phyloP scores from a whole-genome alignment of 176 grass and related monocot species.

The Aegilops longissima region DNA sequence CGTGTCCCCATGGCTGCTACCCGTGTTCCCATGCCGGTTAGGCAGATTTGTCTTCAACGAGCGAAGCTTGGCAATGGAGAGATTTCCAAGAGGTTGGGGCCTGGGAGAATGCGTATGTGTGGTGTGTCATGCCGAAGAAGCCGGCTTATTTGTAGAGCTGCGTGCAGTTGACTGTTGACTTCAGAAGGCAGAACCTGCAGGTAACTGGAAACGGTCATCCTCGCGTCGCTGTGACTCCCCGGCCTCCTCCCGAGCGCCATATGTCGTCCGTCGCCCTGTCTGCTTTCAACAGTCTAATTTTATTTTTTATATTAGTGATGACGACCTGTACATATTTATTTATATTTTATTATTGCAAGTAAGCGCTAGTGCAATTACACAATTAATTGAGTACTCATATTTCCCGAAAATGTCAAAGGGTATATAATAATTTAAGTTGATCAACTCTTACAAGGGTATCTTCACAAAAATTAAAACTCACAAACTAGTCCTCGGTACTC shows the following conservation, averaged over 20 bases:
- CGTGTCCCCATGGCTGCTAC: background rate
- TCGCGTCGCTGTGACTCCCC: background rate
- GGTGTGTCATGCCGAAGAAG: background rate
- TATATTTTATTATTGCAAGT: no score
- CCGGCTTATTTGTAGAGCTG: background rate
- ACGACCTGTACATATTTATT: background rate
- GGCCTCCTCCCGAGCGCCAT: background rate
- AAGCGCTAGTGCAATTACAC: no score
- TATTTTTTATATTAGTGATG: background rate
- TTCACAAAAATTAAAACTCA: no score
- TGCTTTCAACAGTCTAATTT: background rate
- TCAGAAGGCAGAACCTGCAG: background rate
- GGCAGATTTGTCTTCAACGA: background rate
- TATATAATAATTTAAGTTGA: no score
- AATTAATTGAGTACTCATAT: no score
- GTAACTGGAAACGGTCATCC: background rate
- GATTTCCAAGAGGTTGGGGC: background rate
- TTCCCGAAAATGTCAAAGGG: no score
- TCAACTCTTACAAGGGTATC: no score
- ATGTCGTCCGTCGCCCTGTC: background rate
- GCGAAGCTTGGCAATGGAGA: background rate
- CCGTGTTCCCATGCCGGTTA: background rate
- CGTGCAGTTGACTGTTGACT: background rate
- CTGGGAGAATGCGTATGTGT: background rate
- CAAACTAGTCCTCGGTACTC: no score